Evolutionary conservation across 2,329 filamentous ascomycete genomes (phyloP).

Genomic region (Claviceps purpurea): DNA sequence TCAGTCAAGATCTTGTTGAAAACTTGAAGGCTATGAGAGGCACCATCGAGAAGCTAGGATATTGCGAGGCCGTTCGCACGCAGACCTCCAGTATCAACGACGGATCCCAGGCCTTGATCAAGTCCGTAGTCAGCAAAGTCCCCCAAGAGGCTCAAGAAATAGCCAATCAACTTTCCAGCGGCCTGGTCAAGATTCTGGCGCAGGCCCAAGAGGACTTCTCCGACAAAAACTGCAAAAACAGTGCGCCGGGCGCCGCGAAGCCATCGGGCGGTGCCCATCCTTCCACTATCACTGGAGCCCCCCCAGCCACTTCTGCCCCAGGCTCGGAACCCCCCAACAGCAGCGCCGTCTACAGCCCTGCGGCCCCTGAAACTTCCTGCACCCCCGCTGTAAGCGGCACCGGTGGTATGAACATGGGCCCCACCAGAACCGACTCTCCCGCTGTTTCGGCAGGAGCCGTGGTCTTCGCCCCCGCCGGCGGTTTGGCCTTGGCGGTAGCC

Average conservation of each 20-base stretch:
- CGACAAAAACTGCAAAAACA: slow-evolving; percentile 15
- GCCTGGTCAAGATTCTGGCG: slow-evolving; percentile 11
- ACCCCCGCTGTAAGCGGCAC: neutral
- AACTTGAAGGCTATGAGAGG: slow-evolving; percentile 14
- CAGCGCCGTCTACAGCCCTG: neutral
- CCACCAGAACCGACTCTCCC: neutral
- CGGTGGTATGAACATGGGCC: neutral
- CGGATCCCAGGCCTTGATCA: slow-evolving; percentile 14
- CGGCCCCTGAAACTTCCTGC: neutral
- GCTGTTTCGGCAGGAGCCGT: slow-evolving; percentile 1
- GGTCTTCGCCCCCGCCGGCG: neutral
- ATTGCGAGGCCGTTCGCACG: slow-evolving; percentile 13
- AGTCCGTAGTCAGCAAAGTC: slow-evolving; percentile 16
- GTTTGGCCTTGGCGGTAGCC: neutral
- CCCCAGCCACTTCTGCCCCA: neutral
- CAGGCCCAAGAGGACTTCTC: slow-evolving; percentile 12
- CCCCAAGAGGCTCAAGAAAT: slow-evolving; percentile 15
- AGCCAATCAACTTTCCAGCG: slow-evolving; percentile 12
- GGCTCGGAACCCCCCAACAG: neutral
- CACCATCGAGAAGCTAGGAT: slow-evolving; percentile 13
- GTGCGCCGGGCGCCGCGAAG: slow-evolving; percentile 1
- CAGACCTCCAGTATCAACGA: slow-evolving; percentile 12
- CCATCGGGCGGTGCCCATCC: neutral
- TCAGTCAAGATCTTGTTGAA: slow-evolving; percentile 11
- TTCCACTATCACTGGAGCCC: neutral